These are phyloP conservation scores for Crithidia expoeki DNA, from an alignment of 208 protist genomes.

Conservation along the genomic window DNA sequence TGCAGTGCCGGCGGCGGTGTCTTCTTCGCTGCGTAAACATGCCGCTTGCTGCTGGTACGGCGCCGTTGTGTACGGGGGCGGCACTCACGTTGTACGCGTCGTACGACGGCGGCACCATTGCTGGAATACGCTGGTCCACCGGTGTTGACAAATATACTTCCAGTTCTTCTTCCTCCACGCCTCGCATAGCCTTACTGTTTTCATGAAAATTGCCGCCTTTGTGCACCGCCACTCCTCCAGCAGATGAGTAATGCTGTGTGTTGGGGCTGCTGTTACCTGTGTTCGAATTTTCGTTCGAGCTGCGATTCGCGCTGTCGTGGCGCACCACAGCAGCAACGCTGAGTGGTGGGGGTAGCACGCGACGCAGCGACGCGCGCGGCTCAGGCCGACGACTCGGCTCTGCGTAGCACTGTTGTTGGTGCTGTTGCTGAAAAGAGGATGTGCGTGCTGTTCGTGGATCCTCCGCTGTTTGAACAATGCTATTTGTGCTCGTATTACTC, in stretches of 20 bases:
- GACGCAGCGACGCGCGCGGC: slow-evolving; percentile 2
- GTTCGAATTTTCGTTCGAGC: too few species aligned
- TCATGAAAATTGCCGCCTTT: too few species aligned
- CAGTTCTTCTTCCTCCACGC: neutral
- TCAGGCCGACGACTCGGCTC: slow-evolving; percentile 9
- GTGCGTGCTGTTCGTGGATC: neutral
- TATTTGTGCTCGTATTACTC: neutral
- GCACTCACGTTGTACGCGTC: slow-evolving; percentile 23
- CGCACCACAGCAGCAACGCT: neutral
- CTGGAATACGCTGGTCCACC: slow-evolving; percentile 30
- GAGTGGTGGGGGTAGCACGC: neutral
- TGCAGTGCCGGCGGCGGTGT: too few species aligned
- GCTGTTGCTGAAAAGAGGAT: neutral
- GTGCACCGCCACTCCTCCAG: too few species aligned
- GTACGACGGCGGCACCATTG: slow-evolving; percentile 20
- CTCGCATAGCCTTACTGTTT: too few species aligned
- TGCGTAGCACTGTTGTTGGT: neutral
- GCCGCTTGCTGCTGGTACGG: neutral
- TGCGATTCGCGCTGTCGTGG: neutral
- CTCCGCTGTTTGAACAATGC: neutral
- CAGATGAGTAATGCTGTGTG: too few species aligned
- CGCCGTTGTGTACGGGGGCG: neutral
- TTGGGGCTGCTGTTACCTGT: too few species aligned
- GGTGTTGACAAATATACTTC: slow-evolving; percentile 9
- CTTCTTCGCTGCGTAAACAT: neutral